These are phyloP conservation scores for Hansenula lynferdii DNA, from an alignment of 1,139 yeast species.

Conservation along the genomic window DNA sequence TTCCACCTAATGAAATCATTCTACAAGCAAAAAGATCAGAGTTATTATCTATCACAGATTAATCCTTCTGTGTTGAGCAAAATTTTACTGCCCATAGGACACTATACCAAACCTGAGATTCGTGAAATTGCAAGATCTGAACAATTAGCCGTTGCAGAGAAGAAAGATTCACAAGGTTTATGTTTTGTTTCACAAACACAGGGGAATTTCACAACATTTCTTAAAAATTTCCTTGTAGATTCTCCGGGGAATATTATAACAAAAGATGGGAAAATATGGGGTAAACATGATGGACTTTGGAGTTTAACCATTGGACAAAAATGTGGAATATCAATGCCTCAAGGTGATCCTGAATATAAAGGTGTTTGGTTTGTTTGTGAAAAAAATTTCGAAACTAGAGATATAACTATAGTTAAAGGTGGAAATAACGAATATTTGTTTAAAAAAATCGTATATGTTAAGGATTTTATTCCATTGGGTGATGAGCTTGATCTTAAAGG, in stretches of 20 bases:
- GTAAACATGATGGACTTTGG: constrained; percentile 85
- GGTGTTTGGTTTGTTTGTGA: constrained; percentile 89
- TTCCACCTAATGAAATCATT: constrained; percentile 54
- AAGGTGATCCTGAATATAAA: constrained; percentile 64
- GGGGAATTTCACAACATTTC: constrained; percentile 69
- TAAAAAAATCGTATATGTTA: constrained; percentile 37
- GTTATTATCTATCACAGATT: constrained; percentile 79
- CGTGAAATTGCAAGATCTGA: constrained; percentile 55
- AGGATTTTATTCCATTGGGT: constrained; percentile 18
- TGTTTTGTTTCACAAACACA: constrained; percentile 73
- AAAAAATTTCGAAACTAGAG: constrained; percentile 59
- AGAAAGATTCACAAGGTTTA: constrained; percentile 92
- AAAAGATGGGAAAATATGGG: constrained; percentile 63
- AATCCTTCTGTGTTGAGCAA: constrained; percentile 40
- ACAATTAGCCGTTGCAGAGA: constrained; percentile 59
- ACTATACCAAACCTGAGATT: constrained; percentile 67
- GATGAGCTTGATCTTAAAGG: constrained; percentile 8
- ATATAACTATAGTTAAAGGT: constrained; percentile 75
- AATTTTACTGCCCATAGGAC: constrained; percentile 77
- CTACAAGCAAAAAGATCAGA: constrained; percentile 75
- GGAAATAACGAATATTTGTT: constrained; percentile 57
- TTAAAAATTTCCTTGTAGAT: constrained; percentile 68
- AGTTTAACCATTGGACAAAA: constrained; percentile 91
- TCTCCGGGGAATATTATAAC: constrained; percentile 72
- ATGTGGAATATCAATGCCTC: constrained; percentile 77